Evolutionary conservation across 305 asterid species (phyloP), one percentile per base, ranked within the genome.

Genomic region (Fraxinus dipetala): DNA sequence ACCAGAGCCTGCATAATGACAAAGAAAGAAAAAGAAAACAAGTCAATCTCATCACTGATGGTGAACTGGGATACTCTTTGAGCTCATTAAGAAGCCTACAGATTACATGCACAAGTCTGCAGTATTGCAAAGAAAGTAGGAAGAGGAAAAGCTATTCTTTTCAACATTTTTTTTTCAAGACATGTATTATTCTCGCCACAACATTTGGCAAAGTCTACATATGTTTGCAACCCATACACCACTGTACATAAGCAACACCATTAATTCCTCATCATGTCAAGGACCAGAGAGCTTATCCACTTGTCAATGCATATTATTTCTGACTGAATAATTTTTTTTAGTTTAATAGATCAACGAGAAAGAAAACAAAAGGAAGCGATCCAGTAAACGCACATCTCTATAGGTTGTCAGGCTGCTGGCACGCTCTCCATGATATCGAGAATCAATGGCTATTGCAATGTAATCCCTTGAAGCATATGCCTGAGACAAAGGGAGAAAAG

Each of bases 361-460:
- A 77, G 16, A 75, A 80, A 76, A 56, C 51, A 78, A 75, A 77
- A 72, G 65, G 80, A 11, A 56, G 75, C 80, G 79, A 81, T 70
- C 76, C 38, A 81, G 83, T 76, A 69, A 82, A 31, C 89, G 40
- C 83, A 94, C 99, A 77, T 94, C 97, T 87, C 82, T 87, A 89
- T 96, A 96, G 82, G 98, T 96, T 2, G 98, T 91, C 84, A 88
- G 40, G 83, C 72, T 88, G 86, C 80, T 89, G 18, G 98, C 98
- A 84, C 98, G 98, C 77, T 96, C 98, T 73, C 99, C 99, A 84
- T 96, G 99, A 83, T 93, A 93, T 75, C 99, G 97, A 81, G 99
- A 96, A 89, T 96, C 99, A 81, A 94, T 91, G 80, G 99, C 98
- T 86, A 96, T 75, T 38, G 97, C 85, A 54, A 96, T 88, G 79